These are phyloP conservation scores for Mucor lusitanicus DNA, from an alignment of 371 early-diverging fungal species.

Conservation along the genomic window DNA sequence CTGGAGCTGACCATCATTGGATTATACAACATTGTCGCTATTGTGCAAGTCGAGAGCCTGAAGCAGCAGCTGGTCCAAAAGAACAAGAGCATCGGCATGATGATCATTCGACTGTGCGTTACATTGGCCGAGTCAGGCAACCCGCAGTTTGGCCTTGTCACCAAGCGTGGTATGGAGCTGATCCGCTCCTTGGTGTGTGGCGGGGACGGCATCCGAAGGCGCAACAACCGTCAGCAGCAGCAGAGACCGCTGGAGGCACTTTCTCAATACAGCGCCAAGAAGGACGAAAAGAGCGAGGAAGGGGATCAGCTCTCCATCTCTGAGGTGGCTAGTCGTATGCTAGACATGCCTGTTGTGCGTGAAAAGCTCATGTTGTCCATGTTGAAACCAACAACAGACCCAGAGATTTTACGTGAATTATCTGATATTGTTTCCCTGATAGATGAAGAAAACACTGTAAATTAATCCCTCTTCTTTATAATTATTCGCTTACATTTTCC, in stretches of 20 bases:
- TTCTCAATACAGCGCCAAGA: background rate
- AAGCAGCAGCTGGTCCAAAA: slow-evolving; percentile 37
- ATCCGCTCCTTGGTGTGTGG: slow-evolving; percentile 43
- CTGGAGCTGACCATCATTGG: slow-evolving; percentile 59
- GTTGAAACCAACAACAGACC: slow-evolving; percentile 45
- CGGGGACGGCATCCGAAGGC: slow-evolving; percentile 38
- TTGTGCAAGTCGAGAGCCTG: slow-evolving; percentile 30
- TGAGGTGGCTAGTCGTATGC: slow-evolving; percentile 30
- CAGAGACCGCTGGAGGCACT: slow-evolving; percentile 5
- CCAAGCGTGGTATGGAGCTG: slow-evolving; percentile 47
- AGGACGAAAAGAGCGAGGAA: slow-evolving; percentile 15
- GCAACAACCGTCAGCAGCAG: slow-evolving; percentile 7
- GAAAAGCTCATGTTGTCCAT: slow-evolving; percentile 48
- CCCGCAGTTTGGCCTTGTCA: slow-evolving; percentile 38
- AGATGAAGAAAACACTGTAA: slow-evolving; percentile 35
- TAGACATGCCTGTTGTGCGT: slow-evolving; percentile 42
- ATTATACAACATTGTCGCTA: slow-evolving; percentile 52
- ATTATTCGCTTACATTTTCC: background rate
- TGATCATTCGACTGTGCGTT: slow-evolving; percentile 52
- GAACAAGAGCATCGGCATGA: slow-evolving; percentile 48
- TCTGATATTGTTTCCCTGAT: slow-evolving; percentile 43
- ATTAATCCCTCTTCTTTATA: background rate
- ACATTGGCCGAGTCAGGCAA: slow-evolving; percentile 55
- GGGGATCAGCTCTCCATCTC: slow-evolving; percentile 19
- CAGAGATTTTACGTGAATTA: slow-evolving; percentile 41